Conservation (phyloP, 768 basidiomycete species). For the Phaeotremella fagi region DNA sequence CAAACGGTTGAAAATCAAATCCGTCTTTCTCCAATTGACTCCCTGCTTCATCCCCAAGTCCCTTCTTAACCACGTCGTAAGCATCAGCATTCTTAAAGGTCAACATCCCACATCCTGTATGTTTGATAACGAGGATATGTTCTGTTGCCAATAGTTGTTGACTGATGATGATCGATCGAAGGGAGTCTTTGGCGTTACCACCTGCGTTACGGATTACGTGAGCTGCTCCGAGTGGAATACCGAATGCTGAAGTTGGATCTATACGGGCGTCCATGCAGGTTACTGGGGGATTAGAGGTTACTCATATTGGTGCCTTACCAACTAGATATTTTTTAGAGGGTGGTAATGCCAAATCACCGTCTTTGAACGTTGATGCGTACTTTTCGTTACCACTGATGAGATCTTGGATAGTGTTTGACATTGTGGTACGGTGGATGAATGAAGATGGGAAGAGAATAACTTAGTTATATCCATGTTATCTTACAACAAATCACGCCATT, state of each 20-base stretch:
- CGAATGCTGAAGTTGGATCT: slow-evolving; percentile 45
- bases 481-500: too few species aligned
- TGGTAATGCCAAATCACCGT: slow-evolving; percentile 49
- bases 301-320: neutral
- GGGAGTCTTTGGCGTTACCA: slow-evolving; percentile 56
- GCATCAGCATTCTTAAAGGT: slow-evolving; percentile 54
- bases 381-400: slow-evolving; percentile 47
- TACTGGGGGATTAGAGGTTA: slow-evolving; percentile 46
- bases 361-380: slow-evolving; percentile 53
- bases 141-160: slow-evolving; percentile 67
- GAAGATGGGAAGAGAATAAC: slow-evolving; percentile 8
- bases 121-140: slow-evolving; percentile 65
- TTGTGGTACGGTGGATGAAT: slow-evolving; percentile 12
- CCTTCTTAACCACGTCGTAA: slow-evolving; percentile 4
- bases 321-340: slow-evolving; percentile 49
- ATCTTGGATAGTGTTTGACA: neutral
- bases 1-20: slow-evolving; percentile 16
- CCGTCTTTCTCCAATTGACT: neutral
- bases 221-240: slow-evolving; percentile 61
- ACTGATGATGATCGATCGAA: slow-evolving; percentile 65
- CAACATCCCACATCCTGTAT: slow-evolving; percentile 70
- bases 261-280: slow-evolving; percentile 74
- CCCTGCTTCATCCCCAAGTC: neutral
- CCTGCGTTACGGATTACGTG: slow-evolving; percentile 65
- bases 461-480: too few species aligned